Base-by-base conservation (phyloP, 805 yeast genomes). In the Komagataella populi region DNA sequence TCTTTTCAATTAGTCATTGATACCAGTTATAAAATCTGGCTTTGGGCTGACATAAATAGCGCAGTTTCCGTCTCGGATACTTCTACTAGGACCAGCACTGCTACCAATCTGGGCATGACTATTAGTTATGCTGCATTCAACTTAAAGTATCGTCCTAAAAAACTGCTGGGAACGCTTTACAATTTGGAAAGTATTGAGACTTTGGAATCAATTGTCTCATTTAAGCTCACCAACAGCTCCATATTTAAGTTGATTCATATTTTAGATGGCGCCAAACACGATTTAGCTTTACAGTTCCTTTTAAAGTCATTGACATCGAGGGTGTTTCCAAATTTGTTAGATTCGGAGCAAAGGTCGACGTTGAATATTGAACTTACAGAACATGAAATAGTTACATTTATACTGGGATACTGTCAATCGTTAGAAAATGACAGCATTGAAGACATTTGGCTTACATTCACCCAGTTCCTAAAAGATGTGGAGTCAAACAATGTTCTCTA, bases 221-320 rank as follows among this genome's bases (percentile, higher is more conserved):
- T 55, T 23, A 55, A 59, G 46, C 50, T 46, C 12, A 49, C 53
- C 12, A 57, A 57, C 23, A 56, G 63, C 6, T 58, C 75, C 5
- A 69, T 80, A 10, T 74, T 80, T 57, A 84, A 82, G 56, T 60
- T 87, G 1, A 63, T 87, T n/a, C 88, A 86, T 62, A 82, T 85
- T 2, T 67, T 90, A 49, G 96, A 90, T 65, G 91, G 93, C 0
- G 84, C 95, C 6, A 78, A 86, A 55, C 85, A 95, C 0, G 85
- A 81, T 52, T 59, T 78, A 4, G 84, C 95, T 0, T 68, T 88
- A 12, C 90, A 95, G 0, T 74, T 77, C 57, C 67, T 89, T 4
- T 70, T 87, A 56, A 72, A 77, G 52, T 70, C 86, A 0, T 70
- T 84, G 36, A 60, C 65, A 20, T 68, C 79, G 7, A 67, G 84